Conservation (phyloP, 148 eudicot genomes). For the Amaranthus cruentus region DNA sequence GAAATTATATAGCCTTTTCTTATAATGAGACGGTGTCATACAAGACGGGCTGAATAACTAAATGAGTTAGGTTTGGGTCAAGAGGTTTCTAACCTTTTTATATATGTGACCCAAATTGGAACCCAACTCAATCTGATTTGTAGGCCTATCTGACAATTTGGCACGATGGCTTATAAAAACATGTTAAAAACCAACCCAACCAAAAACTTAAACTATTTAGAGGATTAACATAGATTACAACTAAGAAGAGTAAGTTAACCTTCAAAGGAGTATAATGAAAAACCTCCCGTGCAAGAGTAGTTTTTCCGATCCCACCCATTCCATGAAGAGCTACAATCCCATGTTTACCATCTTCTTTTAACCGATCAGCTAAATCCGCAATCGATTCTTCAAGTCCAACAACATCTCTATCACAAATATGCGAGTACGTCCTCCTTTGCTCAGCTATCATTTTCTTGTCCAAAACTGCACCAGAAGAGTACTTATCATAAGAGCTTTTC, state of each 20-base stretch:
- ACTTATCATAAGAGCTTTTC: background rate
- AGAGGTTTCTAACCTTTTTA: no score
- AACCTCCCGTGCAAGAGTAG: constrained; percentile 23
- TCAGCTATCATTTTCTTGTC: background rate
- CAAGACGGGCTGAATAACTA: no score
- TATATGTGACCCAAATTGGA: no score
- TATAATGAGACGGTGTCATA: no score
- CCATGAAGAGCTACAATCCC: constrained; percentile 18
- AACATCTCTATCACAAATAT: background rate
- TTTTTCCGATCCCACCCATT: constrained; percentile 28
- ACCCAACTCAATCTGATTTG: no score
- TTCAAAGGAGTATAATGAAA: background rate
- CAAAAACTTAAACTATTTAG: no score
- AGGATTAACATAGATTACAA: no score
- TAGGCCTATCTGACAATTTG: no score
- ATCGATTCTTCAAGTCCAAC: constrained; percentile 8
- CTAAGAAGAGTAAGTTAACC: background rate
- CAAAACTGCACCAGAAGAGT: background rate
- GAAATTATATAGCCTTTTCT: no score
- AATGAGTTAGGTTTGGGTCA: no score
- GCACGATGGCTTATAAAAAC: no score
- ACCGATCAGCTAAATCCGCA: background rate
- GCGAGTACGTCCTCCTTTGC: constrained; percentile 5
- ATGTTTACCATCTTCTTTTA: background rate
- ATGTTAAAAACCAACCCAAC: no score